phyloP scores from a whole-genome alignment of 306 rosid species.

The Prunus mira region DNA sequence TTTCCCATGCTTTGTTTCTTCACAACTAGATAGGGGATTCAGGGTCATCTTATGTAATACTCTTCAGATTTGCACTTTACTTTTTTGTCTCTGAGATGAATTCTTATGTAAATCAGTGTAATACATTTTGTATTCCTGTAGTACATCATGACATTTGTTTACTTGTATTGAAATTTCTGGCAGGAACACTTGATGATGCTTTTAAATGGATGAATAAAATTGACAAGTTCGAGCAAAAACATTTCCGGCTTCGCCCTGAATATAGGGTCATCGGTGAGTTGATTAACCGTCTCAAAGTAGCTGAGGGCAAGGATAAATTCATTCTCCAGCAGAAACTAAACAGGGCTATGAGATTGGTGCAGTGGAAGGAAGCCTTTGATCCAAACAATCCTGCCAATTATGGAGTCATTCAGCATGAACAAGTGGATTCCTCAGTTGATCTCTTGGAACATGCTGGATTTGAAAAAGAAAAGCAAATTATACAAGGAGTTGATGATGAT shows the following conservation, averaged over 20 bases:
- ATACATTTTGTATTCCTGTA: not conserved
- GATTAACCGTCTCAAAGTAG: conserved; percentile 71
- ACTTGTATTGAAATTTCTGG: not conserved
- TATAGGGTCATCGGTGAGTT: conserved; percentile 88
- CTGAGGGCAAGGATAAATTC: conserved; percentile 74
- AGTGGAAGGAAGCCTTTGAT: conserved; percentile 87
- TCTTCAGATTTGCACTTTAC: not conserved
- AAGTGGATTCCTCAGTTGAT: conserved; percentile 44
- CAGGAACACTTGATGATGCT: conserved; percentile 77
- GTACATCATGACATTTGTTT: not conserved
- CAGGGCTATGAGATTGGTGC: conserved; percentile 78
- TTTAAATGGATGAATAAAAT: conserved; percentile 77
- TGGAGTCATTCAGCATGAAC: conserved; percentile 57
- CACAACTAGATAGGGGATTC: not conserved
- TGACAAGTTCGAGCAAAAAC: conserved; percentile 75
- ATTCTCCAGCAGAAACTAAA: conserved; percentile 75
- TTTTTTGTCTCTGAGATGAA: not conserved
- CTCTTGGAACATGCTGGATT: conserved; percentile 45
- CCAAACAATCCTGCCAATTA: conserved; percentile 84
- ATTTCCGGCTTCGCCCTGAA: conserved; percentile 64
- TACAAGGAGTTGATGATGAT: conserved; percentile 38
- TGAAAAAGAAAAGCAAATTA: conserved; percentile 44
- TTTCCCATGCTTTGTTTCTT: not conserved
- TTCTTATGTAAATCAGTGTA: not conserved
- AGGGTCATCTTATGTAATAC: too few relatives aligned